Conservation (phyloP, 1,139 yeast species). For the Blastobotrys proliferans region DNA sequence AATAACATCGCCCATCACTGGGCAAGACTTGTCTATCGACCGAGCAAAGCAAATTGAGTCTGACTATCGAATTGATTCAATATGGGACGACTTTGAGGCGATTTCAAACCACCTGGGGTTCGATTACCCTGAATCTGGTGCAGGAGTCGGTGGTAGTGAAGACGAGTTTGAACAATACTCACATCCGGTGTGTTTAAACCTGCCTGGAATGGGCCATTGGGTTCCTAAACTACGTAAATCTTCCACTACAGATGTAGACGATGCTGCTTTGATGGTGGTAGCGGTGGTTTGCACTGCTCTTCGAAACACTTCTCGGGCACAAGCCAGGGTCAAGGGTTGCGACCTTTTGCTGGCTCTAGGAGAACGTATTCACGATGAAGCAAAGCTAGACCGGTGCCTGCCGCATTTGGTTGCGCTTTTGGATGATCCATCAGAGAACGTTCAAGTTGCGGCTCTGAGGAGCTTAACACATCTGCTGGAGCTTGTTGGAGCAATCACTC, state of each 20-base stretch:
- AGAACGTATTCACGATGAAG: constrained; percentile 75
- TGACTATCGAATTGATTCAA: constrained; percentile 56
- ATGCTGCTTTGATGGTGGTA: constrained; percentile 60
- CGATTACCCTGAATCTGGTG: constrained; percentile 34
- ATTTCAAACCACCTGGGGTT: constrained; percentile 49
- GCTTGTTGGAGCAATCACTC: constrained; percentile 64
- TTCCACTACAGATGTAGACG: constrained; percentile 36
- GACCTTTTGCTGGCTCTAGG: constrained; percentile 73
- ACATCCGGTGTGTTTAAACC: constrained; percentile 44
- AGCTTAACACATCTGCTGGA: constrained; percentile 50
- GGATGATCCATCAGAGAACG: constrained; percentile 52
- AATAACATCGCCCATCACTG: constrained; percentile 34
- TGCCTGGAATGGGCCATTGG: constrained; percentile 43
- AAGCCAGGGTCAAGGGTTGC: constrained; percentile 64
- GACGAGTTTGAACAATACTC: constrained; percentile 2
- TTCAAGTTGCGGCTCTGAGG: constrained; percentile 46
- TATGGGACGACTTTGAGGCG: constrained; percentile 53
- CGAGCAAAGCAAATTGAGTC: constrained; percentile 40
- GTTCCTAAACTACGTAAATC: constrained; percentile 21
- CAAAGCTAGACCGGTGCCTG: constrained; percentile 76
- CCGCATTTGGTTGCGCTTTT: constrained; percentile 67
- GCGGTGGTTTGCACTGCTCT: constrained; percentile 61
- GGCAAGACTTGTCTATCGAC: constrained; percentile 14
- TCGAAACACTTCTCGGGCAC: constrained; percentile 59
- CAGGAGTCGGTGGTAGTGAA: no score